Evolutionary conservation across 345 rosid genomes (phyloP), one percentile per base, ranked within the genome.

Genomic region (Salix dunnii): DNA sequence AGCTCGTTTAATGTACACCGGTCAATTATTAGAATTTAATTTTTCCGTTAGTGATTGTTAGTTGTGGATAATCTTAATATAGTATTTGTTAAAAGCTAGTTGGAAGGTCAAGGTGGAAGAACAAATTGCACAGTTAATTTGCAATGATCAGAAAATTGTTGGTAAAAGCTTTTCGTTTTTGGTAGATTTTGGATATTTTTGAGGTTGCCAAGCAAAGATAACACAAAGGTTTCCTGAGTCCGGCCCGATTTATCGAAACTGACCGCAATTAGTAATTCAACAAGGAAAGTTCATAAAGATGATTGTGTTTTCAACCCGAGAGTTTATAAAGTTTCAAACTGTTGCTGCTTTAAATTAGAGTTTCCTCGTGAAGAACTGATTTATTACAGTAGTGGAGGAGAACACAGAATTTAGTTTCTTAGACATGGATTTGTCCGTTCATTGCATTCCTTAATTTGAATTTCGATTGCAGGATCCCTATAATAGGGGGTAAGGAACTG

Each of bases 401-500:
- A 21, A n/a, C 36, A 5, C 23, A 42, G 23, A 62, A 31, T 17
- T 2, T 36, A n/a, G 16, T 6, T 6, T 27, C 35, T 10, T 9
- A 58, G 62, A 58, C 62, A 25, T 71, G 6, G 64, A 3, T 16
- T 10, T 38, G 7, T 46, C 42, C 33, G 12, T n/a, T 30, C n/a
- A 23, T 58, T 74, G 61, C 58, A 31, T 21, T 48, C 38, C 69
- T 18, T 31, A 61, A 10, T 65, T 27, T 55, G 67, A 48, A 68
- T 75, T 70, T 43, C 33, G 46, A 69, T 70, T 78, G 72, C 70
- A 96, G 99, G 98, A 90, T 91, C 14, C 99, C 99, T 0, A 90
- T 91, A 23, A 92, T 96, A 70, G 99, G 97, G 38, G 98, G 99
- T 42, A 90, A 81, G 82, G 97, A 92, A 64, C 86, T 96, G 70